These are phyloP conservation scores for Saccharomycopsis hybrid DNA, from an alignment of 1,139 yeast species.

Conservation along the genomic window DNA sequence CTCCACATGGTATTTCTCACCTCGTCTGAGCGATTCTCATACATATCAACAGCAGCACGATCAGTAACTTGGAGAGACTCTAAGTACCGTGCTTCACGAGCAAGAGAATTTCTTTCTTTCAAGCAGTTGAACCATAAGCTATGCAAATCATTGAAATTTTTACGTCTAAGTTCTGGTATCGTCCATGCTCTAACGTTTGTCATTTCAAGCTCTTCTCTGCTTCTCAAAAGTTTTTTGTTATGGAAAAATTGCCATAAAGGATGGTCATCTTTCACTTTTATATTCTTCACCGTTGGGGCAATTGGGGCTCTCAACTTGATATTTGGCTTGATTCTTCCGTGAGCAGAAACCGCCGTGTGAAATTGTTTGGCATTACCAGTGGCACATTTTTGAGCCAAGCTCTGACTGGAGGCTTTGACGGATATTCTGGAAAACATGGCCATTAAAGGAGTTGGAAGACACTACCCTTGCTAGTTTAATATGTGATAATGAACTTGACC, in stretches of 20 bases:
- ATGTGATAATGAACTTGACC: too few relatives aligned
- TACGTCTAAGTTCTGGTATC: slow-evolving; percentile 81
- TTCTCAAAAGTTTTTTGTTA: slow-evolving; percentile 53
- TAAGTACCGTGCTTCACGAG: slow-evolving; percentile 61
- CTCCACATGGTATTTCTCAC: slow-evolving; percentile 60
- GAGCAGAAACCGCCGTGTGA: slow-evolving; percentile 8
- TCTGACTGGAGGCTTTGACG: too few relatives aligned
- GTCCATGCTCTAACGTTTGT: slow-evolving; percentile 73
- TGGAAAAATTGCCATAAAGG: slow-evolving; percentile 94
- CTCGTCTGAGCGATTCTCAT: too few relatives aligned
- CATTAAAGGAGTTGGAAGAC: too few relatives aligned
- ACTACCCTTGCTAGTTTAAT: too few relatives aligned
- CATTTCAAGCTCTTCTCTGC: slow-evolving; percentile 48
- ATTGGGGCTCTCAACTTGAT: slow-evolving; percentile 74
- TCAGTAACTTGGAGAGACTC: slow-evolving; percentile 33
- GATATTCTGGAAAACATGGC: too few relatives aligned
- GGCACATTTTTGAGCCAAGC: too few relatives aligned
- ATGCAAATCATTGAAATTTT: slow-evolving; percentile 88
- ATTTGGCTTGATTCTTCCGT: slow-evolving; percentile 19
- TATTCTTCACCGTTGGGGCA: slow-evolving; percentile 69
- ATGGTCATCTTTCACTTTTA: slow-evolving; percentile 75
- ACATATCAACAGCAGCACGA: slow-evolving; percentile 39
- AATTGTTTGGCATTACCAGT: too few relatives aligned
- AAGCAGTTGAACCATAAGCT: slow-evolving; percentile 82
- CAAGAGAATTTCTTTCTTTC: slow-evolving; percentile 73